Evolutionary conservation across 345 rosid species (phyloP), one percentile per base, ranked within the genome.

Genomic region (Populus alba): DNA sequence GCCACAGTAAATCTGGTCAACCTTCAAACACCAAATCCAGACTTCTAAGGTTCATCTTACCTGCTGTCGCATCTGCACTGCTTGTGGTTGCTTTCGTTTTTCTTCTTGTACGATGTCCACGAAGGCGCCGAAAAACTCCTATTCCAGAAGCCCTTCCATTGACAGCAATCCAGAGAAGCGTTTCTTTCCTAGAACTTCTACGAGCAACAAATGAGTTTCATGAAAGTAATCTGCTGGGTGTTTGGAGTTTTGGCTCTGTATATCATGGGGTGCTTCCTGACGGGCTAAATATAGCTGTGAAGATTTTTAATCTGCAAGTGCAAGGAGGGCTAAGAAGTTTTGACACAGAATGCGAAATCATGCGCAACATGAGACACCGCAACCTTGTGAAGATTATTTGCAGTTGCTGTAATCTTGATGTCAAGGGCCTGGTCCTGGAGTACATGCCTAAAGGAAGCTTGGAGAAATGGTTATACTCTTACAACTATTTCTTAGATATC

Each of bases 141-240:
- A 11, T 7, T 23, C 31, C 45, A 4, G 72, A 15, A 16, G 37
- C 35, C 55, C 5, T 66, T 16, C 10, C 13, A 49, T 3, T 29
- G 4, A 39, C 53, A 8, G 70, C 63, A 38, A 66, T 17, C 25
- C 41, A 45, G 78, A 75, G 76, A 38, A 41, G 41, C 29, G 27
- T 63, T 63, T 43, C 77, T 4, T 57, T 69, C 29, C 33, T 10
- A 0, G 81, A 77, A 35, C 70, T 77, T 9, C 5, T 3, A 25
- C 20, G 11, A 22, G 81, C 86, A 8, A 80, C 81, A 5, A 43
- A 73, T 23, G 76, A 71, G 29, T 83, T 76, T 39, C 27, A 7
- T 1, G 80, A 72, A 33, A 38, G 49, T 20, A 79, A 79, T 33
- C 41, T 74, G 1, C 69, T 62, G 17, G 77, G 70, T 4, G 11